Evolutionary conservation across 257 asterid genomes (phyloP).

Genomic region (Gynochthodes officinalis): DNA sequence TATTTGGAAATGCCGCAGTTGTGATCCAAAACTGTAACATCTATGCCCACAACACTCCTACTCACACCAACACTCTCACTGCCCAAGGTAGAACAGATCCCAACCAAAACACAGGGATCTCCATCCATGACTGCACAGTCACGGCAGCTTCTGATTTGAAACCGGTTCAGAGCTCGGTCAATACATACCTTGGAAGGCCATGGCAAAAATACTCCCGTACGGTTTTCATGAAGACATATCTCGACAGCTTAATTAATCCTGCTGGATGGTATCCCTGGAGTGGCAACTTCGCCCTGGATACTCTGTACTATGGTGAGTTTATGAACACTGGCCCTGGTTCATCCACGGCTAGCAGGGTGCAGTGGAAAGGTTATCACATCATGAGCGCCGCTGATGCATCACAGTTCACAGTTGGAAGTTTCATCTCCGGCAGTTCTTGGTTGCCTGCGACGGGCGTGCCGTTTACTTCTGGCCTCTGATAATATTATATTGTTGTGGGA

Average conservation of each 20-base stretch:
- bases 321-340: slow-evolving; percentile 77
- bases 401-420: slow-evolving; percentile 52
- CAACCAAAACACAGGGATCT: slow-evolving; percentile 74
- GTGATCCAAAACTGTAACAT: slow-evolving; percentile 78
- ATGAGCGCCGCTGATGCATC: slow-evolving; percentile 39
- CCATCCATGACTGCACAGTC: slow-evolving; percentile 57
- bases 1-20: slow-evolving; percentile 85
- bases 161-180: slow-evolving; percentile 44
- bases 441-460: slow-evolving; percentile 61
- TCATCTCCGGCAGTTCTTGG: slow-evolving; percentile 68
- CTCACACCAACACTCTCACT: slow-evolving; percentile 28
- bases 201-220: slow-evolving; percentile 75
- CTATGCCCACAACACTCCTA: slow-evolving; percentile 59
- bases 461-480: slow-evolving; percentile 28
- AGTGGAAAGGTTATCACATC: slow-evolving; percentile 31
- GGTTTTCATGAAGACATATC: slow-evolving; percentile 48
- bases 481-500: too few relatives aligned
- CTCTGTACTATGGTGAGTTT: slow-evolving; percentile 76
- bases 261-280: slow-evolving; percentile 89
- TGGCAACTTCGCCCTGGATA: slow-evolving; percentile 60
- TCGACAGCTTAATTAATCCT: slow-evolving; percentile 56
- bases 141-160: slow-evolving; percentile 54
- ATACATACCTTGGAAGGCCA: slow-evolving; percentile 72
- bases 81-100: slow-evolving; percentile 85
- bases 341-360: slow-evolving; percentile 53